These are phyloP conservation scores for Bipolaris bicolor DNA, from an alignment of 2,329 filamentous ascomycete species.

Conservation along the genomic window DNA sequence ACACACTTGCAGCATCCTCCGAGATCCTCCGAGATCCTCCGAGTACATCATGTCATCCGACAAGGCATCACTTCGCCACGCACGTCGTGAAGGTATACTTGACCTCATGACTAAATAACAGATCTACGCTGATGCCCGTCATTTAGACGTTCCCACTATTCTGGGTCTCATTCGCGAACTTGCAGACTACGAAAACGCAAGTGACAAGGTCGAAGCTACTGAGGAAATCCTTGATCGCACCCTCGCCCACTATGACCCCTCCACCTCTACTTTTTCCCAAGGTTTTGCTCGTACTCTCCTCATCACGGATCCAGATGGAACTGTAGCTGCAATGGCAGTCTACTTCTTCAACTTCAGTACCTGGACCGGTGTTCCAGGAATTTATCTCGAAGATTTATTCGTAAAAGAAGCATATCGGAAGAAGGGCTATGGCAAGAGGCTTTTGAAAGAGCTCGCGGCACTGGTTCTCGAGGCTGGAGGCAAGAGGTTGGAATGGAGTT, in stretches of 20 bases:
- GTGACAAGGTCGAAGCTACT: constrained; percentile 77
- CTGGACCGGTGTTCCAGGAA: constrained; percentile 84
- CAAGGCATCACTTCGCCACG: constrained; percentile 60
- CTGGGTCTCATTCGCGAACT: constrained; percentile 82
- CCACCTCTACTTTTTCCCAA: constrained; percentile 52
- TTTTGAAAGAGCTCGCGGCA: constrained; percentile 78
- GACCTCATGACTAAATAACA: not conserved
- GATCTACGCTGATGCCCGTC: constrained; percentile 5
- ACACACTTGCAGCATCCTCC: not conserved
- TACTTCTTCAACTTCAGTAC: constrained; percentile 98
- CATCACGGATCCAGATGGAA: constrained; percentile 54
- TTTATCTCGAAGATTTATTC: constrained; percentile 94
- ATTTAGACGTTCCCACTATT: constrained; percentile 78
- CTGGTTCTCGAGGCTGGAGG: constrained; percentile 77
- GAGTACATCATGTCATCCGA: constrained; percentile 33
- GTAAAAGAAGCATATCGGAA: constrained; percentile 74
- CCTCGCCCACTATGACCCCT: constrained; percentile 72
- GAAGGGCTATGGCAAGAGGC: constrained; percentile 76
- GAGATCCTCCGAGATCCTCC: too few relatives aligned
- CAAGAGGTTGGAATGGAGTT: constrained; percentile 83
- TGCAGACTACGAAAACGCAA: constrained; percentile 83
- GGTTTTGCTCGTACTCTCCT: constrained; percentile 79
- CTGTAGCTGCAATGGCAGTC: constrained; percentile 77
- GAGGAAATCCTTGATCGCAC: constrained; percentile 73
- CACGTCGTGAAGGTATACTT: constrained; percentile 63